phyloP scores from a whole-genome alignment of 2,329 filamentous ascomycete genomes.

The Xylaria sp. region DNA sequence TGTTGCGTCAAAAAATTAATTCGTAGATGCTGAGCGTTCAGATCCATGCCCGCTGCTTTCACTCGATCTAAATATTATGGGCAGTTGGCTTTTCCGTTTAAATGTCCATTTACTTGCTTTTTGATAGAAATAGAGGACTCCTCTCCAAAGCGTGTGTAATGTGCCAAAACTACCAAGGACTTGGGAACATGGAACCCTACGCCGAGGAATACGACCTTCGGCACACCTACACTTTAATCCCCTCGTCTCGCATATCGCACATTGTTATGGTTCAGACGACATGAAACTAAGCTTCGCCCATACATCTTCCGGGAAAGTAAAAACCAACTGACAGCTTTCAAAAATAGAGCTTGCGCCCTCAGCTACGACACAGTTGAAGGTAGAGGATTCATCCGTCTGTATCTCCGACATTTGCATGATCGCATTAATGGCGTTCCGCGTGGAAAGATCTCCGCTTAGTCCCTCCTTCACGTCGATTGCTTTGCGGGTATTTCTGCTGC shows the following conservation, averaged over 20 bases:
- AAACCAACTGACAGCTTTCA: too few species aligned
- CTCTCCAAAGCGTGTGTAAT: too few species aligned
- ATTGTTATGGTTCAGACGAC: not conserved
- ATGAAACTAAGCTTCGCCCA: not conserved
- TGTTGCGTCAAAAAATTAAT: too few species aligned
- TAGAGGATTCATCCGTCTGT: not conserved
- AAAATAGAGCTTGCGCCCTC: not conserved
- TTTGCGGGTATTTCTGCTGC: slow-evolving; percentile 37
- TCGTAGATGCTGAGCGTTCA: too few species aligned
- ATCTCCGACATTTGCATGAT: not conserved
- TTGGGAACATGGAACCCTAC: too few species aligned
- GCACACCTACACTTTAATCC: not conserved
- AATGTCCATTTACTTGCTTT: too few species aligned
- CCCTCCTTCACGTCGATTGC: slow-evolving; percentile 19
- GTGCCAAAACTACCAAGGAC: too few species aligned
- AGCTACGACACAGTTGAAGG: not conserved
- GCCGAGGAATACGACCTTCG: too few species aligned
- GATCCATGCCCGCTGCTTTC: too few species aligned
- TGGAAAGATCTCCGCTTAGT: not conserved
- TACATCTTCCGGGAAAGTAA: not conserved
- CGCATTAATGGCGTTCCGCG: slow-evolving; percentile 14
- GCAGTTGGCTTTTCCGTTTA: too few species aligned
- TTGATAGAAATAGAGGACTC: too few species aligned
- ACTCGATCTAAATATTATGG: too few species aligned
- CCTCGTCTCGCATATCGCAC: not conserved